phyloP scores from a whole-genome alignment of 1,284 basidiomycete species.

The Trichosporon sp. region DNA sequence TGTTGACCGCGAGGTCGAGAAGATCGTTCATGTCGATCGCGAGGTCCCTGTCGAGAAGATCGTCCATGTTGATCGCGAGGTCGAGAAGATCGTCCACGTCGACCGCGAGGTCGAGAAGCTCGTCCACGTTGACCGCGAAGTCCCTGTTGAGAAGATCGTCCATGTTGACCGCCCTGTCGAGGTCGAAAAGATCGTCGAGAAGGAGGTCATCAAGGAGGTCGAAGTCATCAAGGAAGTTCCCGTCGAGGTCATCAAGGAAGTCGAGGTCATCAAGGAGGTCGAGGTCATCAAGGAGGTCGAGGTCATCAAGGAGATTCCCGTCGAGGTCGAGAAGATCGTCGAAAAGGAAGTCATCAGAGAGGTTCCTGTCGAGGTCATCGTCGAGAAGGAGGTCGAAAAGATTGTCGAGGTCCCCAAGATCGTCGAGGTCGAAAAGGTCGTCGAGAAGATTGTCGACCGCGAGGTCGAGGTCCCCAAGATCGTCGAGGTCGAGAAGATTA shows the following conservation, averaged over 20 bases:
- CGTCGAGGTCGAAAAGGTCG: conserved; percentile 45
- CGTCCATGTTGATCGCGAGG: too few relatives aligned
- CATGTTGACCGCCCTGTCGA: conserved; percentile 40
- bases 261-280: conserved; percentile 42
- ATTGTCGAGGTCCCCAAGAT: conserved; percentile 43
- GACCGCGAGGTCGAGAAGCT: too few relatives aligned
- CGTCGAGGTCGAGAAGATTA: conserved; percentile 57
- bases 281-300: conserved; percentile 52
- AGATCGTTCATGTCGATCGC: too few relatives aligned
- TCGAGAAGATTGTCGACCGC: conserved; percentile 49
- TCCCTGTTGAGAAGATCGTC: conserved; percentile 47
- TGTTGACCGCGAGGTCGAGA: too few relatives aligned
- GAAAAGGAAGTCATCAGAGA: conserved; percentile 33
- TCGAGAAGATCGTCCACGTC: too few relatives aligned
- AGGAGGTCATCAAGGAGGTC: conserved; percentile 47
- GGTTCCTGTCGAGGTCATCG: conserved; percentile 43
- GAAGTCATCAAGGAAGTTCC: conserved; percentile 39
- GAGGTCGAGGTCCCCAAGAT: conserved; percentile 52
- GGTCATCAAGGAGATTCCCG: conserved; percentile 49
- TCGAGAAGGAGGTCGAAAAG: conserved; percentile 55
- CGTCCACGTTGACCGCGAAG: conserved; percentile 45
- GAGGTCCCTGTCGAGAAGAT: too few relatives aligned
- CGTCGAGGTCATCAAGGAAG: conserved; percentile 41
- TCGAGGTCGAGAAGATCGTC: conserved; percentile 44
- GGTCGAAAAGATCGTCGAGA: conserved; percentile 48